Percentiles rank a stretch among this genome's conserved stretches.
phyloP scores from a whole-genome alignment of 2,329 filamentous ascomycete species.

The Cercospora berteroae region DNA sequence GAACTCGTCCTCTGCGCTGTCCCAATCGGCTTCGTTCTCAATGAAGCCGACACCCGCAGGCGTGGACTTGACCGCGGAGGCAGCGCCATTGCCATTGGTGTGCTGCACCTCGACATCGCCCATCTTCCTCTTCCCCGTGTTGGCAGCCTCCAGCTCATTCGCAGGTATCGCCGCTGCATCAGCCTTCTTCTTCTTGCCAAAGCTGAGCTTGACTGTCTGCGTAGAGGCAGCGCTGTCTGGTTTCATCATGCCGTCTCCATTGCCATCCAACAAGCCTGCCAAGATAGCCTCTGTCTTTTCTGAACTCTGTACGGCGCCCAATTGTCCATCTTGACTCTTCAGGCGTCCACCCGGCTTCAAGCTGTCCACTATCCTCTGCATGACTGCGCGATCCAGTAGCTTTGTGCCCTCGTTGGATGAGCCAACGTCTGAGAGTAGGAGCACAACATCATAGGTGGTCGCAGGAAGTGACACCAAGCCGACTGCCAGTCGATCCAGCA shows the following conservation, averaged over 20 bases:
- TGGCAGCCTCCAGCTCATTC: constrained; percentile 36
- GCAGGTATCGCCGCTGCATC: constrained; percentile 43
- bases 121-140: constrained; percentile 36
- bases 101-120: constrained; percentile 28
- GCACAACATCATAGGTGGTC: constrained; percentile 76
- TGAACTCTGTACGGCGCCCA: constrained; percentile 46
- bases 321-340: constrained; percentile 65
- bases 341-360: constrained; percentile 69
- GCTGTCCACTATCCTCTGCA: constrained; percentile 66
- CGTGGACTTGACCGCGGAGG: constrained; percentile 38
- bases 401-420: constrained; percentile 60
- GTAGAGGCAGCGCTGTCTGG: constrained; percentile 26
- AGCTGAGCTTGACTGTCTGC: constrained; percentile 52
- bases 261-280: constrained; percentile 67
- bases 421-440: constrained; percentile 78
- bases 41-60: constrained; percentile 66
- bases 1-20: constrained; percentile 48
- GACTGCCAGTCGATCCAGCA: constrained; percentile 88
- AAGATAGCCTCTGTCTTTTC: constrained; percentile 78
- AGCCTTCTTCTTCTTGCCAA: constrained; percentile 59
- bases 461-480: constrained; percentile 75
- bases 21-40: constrained; percentile 61
- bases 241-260: constrained; percentile 68
- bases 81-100: constrained; percentile 45
- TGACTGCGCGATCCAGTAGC: constrained; percentile 66